Conservation (phyloP, 192 early-diverging fungal genomes). For the Pilaira anomala region DNA sequence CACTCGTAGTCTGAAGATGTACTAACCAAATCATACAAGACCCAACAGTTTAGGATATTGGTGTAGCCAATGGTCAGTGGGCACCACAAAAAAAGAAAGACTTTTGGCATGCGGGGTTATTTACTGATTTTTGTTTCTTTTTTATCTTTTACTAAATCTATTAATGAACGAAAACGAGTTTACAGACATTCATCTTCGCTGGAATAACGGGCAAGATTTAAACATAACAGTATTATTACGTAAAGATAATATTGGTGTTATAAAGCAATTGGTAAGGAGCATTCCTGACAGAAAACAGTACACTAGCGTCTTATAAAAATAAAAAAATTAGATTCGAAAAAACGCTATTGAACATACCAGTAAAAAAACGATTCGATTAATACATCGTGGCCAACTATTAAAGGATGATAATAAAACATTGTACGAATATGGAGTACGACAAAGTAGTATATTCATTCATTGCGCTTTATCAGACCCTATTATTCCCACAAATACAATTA, state of each 20-base stretch:
- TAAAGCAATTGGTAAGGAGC: conserved; percentile 46
- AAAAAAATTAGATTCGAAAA: conserved; percentile 35
- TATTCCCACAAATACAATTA: neutral
- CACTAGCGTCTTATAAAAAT: too few species aligned
- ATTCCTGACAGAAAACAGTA: too few species aligned
- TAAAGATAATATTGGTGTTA: conserved; percentile 27
- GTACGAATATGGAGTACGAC: conserved; percentile 29
- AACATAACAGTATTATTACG: conserved; percentile 6
- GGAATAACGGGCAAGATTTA: conserved; percentile 32
- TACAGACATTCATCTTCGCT: conserved; percentile 35
- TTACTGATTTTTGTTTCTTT: too few species aligned
- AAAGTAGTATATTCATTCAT: conserved; percentile 40
- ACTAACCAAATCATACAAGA: too few species aligned
- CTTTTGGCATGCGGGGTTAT: too few species aligned
- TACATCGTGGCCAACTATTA: conserved; percentile 47
- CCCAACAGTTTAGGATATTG: too few species aligned
- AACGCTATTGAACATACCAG: conserved; percentile 21
- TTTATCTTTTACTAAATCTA: too few species aligned
- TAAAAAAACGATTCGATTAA: conserved; percentile 46
- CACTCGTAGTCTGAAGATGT: too few species aligned
- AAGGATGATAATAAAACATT: conserved; percentile 21
- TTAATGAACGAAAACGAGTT: neutral
- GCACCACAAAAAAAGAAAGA: too few species aligned
- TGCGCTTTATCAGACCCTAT: conserved; percentile 47
- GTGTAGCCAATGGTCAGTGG: too few species aligned